Conservation (phyloP, 2,329 filamentous ascomycete species). For the Fusarium nanum region DNA sequence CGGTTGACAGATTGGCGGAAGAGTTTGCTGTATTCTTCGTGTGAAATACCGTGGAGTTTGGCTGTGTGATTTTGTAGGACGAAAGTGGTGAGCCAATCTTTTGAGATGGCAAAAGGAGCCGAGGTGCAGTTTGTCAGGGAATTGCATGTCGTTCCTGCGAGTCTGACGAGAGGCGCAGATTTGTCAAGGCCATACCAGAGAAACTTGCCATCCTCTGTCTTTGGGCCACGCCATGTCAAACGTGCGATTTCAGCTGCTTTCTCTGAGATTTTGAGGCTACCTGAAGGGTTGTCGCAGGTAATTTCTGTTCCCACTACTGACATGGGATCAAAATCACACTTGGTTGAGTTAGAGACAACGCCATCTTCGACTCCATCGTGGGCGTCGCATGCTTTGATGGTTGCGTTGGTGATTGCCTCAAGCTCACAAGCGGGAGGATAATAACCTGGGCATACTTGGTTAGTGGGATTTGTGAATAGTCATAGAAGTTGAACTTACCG, state of each 20-base stretch:
- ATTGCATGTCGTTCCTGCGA: constrained; percentile 23
- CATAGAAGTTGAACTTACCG: too few relatives aligned
- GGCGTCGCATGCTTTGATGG: constrained; percentile 50
- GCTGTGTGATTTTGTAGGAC: background rate
- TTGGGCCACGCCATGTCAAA: constrained; percentile 19
- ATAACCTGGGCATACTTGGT: too few relatives aligned
- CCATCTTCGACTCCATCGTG: constrained; percentile 43
- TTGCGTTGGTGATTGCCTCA: constrained; percentile 48
- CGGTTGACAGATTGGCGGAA: constrained; percentile 30
- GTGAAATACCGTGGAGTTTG: background rate
- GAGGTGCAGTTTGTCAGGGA: background rate
- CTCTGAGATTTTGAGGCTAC: constrained; percentile 1
- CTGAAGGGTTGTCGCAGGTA: constrained; percentile 15
- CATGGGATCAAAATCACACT: constrained; percentile 40
- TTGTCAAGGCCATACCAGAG: constrained; percentile 28
- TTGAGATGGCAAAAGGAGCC: constrained; percentile 9
- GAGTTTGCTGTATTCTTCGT: background rate
- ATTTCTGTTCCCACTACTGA: constrained; percentile 27
- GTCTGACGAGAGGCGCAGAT: background rate
- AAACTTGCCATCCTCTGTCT: constrained; percentile 16
- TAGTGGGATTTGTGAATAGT: too few relatives aligned
- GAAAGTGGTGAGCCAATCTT: constrained; percentile 17
- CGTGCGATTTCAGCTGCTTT: constrained; percentile 13
- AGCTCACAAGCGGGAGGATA: constrained; percentile 53
- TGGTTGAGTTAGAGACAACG: constrained; percentile 31